phyloP scores from a whole-genome alignment of 768 basidiomycete genomes.

The Russula lepida region DNA sequence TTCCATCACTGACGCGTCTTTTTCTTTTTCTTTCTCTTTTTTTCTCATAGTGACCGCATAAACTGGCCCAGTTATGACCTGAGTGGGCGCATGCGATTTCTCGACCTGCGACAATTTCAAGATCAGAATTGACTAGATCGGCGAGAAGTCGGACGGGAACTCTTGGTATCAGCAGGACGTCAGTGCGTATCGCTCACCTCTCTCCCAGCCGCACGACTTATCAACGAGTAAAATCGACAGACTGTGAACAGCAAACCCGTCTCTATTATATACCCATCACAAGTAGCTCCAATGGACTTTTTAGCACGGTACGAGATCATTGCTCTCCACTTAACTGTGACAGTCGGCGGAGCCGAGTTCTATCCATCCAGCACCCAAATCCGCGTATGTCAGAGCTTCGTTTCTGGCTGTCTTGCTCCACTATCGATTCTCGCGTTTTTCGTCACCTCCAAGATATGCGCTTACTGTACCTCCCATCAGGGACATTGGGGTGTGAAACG shows the following conservation, averaged over 20 bases:
- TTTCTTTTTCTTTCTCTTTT: background rate
- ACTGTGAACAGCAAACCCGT: slow-evolving; percentile 23
- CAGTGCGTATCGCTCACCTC: slow-evolving; percentile 20
- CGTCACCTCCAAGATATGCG: too few species aligned
- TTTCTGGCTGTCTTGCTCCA: too few species aligned
- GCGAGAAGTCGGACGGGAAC: slow-evolving; percentile 21
- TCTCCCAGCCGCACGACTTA: background rate
- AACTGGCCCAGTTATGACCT: slow-evolving; percentile 69
- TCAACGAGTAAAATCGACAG: background rate
- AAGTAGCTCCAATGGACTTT: slow-evolving; percentile 60
- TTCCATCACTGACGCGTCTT: too few species aligned
- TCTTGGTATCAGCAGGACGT: slow-evolving; percentile 28
- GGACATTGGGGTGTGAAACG: too few species aligned
- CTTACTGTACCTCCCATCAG: too few species aligned
- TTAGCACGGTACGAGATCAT: slow-evolving; percentile 75
- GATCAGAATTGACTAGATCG: slow-evolving; percentile 50
- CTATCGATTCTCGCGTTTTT: too few species aligned
- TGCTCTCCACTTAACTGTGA: slow-evolving; percentile 58
- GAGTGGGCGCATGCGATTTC: slow-evolving; percentile 54
- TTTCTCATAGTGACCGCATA: slow-evolving; percentile 47
- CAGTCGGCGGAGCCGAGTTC: slow-evolving; percentile 62
- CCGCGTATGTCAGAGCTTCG: too few species aligned
- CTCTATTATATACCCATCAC: slow-evolving; percentile 30
- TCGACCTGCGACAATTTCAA: slow-evolving; percentile 54
- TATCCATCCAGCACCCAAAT: slow-evolving; percentile 62